Evolutionary conservation across 108 stramenopile species (phyloP).

Genomic region (Cyclotella kingstonii): DNA sequence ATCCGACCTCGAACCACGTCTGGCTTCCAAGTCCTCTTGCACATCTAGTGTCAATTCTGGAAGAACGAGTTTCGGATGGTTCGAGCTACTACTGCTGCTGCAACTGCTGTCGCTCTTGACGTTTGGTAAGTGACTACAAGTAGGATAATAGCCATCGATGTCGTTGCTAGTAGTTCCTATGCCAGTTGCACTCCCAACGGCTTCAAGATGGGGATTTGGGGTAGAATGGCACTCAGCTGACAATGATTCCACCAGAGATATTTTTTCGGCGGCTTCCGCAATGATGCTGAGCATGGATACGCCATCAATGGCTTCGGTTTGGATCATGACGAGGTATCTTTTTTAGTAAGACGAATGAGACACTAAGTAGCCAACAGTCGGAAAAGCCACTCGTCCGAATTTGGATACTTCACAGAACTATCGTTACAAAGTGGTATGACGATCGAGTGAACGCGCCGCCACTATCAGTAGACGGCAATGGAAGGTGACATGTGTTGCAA

Average conservation of each 20-base stretch:
- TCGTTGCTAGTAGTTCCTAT: neutral
- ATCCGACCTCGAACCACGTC: neutral
- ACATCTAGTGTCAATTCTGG: slow-evolving; percentile 16
- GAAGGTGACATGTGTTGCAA: too few relatives aligned
- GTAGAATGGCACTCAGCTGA: neutral
- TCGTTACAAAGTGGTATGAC: too few relatives aligned
- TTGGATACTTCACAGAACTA: too few relatives aligned
- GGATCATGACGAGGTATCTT: too few relatives aligned
- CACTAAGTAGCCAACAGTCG: too few relatives aligned
- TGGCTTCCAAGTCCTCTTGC: slow-evolving; percentile 12
- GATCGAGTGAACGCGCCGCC: too few relatives aligned
- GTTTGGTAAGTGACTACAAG: neutral
- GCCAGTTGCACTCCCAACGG: neutral
- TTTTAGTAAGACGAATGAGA: too few relatives aligned
- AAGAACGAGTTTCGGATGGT: slow-evolving; percentile 15
- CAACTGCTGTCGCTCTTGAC: neutral
- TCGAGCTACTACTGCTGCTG: neutral
- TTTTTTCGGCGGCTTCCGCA: slow-evolving; percentile 16
- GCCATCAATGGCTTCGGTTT: too few relatives aligned
- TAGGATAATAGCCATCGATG: neutral
- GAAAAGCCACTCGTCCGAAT: too few relatives aligned
- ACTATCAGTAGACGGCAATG: too few relatives aligned
- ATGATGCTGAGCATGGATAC: slow-evolving; percentile 24
- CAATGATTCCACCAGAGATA: neutral
- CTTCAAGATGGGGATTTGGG: neutral